phyloP scores from a whole-genome alignment of 495 filamentous ascomycete genomes.

The Hypomontagnella submonticulosa region DNA sequence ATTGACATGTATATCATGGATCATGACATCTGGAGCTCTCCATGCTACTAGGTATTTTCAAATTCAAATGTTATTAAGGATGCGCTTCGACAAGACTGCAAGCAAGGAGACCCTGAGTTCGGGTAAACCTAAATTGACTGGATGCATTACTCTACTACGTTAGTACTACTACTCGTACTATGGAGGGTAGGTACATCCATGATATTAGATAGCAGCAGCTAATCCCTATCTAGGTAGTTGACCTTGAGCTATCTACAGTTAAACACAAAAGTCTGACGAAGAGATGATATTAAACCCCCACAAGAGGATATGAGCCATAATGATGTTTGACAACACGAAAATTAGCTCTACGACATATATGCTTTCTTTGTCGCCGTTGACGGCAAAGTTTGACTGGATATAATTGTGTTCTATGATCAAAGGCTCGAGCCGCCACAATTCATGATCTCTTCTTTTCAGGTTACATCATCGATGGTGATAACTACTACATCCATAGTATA shows the following conservation, averaged over 20 bases:
- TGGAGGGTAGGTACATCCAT: background rate
- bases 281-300: slow-evolving; percentile 30
- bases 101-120: slow-evolving; percentile 27
- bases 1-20: too few species aligned
- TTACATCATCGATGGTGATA: background rate
- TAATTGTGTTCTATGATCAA: background rate
- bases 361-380: background rate
- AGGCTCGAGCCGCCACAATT: background rate
- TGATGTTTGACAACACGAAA: background rate
- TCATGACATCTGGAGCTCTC: too few species aligned
- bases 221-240: background rate
- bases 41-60: background rate
- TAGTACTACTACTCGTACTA: background rate
- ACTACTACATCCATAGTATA: slow-evolving; percentile 7
- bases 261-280: slow-evolving; percentile 33
- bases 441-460: too few species aligned
- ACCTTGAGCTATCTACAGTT: slow-evolving; percentile 11
- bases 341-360: background rate
- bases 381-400: background rate
- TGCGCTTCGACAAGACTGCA: slow-evolving; percentile 8
- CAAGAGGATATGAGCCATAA: slow-evolving; percentile 1
- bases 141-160: slow-evolving; percentile 2
- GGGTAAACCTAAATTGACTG: slow-evolving; percentile 21
- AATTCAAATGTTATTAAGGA: background rate
- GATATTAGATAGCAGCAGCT: too few species aligned